Evolutionary conservation across 805 yeast species (phyloP).

Genomic region (Candida silvicultrix): DNA sequence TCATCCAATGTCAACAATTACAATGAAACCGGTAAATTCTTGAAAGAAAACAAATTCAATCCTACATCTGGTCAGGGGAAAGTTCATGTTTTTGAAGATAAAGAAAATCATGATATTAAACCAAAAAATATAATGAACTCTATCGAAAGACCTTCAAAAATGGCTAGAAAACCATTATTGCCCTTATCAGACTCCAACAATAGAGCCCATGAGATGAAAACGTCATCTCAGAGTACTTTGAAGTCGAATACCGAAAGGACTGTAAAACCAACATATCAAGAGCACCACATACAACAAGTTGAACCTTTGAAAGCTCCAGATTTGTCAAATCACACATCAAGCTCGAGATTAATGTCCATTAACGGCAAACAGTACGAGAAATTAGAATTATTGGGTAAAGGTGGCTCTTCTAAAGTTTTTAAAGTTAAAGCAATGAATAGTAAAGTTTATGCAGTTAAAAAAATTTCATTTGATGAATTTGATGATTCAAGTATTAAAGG

Average conservation of each 20-base stretch:
- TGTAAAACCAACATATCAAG: conserved; percentile 7
- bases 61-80: neutral
- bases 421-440: conserved; percentile 58
- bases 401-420: conserved; percentile 90
- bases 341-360: conserved; percentile 28
- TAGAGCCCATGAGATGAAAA: neutral
- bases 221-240: conserved; percentile 1
- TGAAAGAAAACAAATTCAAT: neutral
- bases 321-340: conserved; percentile 7
- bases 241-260: conserved; percentile 2
- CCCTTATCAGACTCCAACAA: conserved; percentile 9
- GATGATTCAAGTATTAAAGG: conserved; percentile 70
- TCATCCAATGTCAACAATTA: neutral
- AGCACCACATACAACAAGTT: conserved; percentile 11
- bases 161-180: conserved; percentile 14
- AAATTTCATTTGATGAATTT: conserved; percentile 74
- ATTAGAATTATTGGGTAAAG: conserved; percentile 77
- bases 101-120: conserved; percentile 6
- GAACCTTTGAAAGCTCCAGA: conserved; percentile 21
- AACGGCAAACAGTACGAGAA: conserved; percentile 66
- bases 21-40: conserved; percentile 4
- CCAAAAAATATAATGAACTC: neutral
- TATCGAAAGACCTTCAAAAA: conserved; percentile 5
- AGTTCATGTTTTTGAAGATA: conserved; percentile 6
- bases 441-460: conserved; percentile 70